These are phyloP conservation scores for Colletotrichum agaves DNA, from an alignment of 2,329 filamentous ascomycete species.

Conservation along the genomic window DNA sequence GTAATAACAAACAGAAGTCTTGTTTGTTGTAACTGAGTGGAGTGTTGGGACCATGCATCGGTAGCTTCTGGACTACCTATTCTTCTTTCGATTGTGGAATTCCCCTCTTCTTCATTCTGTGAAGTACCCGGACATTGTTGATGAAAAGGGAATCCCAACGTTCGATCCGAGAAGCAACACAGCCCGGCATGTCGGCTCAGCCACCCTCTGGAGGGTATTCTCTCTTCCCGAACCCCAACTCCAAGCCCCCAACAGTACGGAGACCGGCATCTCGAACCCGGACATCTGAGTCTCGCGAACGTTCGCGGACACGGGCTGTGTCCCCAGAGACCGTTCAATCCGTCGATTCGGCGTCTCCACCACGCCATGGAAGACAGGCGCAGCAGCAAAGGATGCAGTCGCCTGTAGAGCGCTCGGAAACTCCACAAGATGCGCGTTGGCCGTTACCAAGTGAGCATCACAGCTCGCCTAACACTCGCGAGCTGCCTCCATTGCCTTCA, in stretches of 20 bases:
- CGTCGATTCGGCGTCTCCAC: slow-evolving; percentile 44
- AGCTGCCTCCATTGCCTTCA: slow-evolving; percentile 31
- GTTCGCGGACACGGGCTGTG: slow-evolving; percentile 44
- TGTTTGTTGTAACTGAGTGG: slow-evolving; percentile 18
- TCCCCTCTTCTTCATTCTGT: slow-evolving; percentile 6
- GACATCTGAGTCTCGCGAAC: slow-evolving; percentile 51
- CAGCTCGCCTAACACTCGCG: slow-evolving; percentile 18
- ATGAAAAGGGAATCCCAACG: slow-evolving; percentile 1
- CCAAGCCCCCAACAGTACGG: slow-evolving; percentile 53
- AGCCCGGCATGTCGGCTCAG: slow-evolving; percentile 50
- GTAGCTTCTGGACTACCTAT: slow-evolving; percentile 27
- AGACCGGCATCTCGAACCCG: slow-evolving; percentile 54
- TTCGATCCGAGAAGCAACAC: slow-evolving; percentile 19
- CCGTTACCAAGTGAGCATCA: slow-evolving; percentile 27
- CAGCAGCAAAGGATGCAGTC: slow-evolving; percentile 48
- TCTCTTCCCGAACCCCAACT: slow-evolving; percentile 64
- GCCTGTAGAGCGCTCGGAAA: slow-evolving; percentile 48
- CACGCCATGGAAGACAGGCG: slow-evolving; percentile 47
- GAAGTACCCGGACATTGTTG: slow-evolving; percentile 1
- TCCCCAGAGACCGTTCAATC: slow-evolving; percentile 46
- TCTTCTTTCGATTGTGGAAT: slow-evolving; percentile 26
- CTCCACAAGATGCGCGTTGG: slow-evolving; percentile 41
- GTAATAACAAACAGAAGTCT: slow-evolving; percentile 14
- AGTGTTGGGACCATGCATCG: slow-evolving; percentile 32
- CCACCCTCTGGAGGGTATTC: slow-evolving; percentile 62